These are phyloP conservation scores for Colletotrichum tanaceti DNA, from an alignment of 2,329 filamentous ascomycete species.

Conservation along the genomic window DNA sequence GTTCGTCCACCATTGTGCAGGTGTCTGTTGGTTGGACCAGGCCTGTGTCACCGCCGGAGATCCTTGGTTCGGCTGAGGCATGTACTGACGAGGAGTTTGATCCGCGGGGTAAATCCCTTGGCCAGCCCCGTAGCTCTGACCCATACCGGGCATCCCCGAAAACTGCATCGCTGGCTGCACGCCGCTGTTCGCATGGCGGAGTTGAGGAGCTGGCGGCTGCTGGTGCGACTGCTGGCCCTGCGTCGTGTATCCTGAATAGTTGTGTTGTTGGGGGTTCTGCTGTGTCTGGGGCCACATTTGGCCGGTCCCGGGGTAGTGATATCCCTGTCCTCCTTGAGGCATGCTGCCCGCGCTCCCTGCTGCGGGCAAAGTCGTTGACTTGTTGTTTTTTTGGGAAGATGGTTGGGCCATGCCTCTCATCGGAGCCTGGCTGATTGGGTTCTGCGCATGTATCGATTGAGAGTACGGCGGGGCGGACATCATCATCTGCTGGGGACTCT, in stretches of 20 bases:
- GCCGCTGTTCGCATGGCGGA: constrained; percentile 66
- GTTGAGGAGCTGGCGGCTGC: constrained; percentile 69
- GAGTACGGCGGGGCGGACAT: constrained; percentile 75
- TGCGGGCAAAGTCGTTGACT: constrained; percentile 70
- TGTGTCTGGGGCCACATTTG: constrained; percentile 77
- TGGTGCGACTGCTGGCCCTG: constrained; percentile 64
- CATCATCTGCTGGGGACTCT: constrained; percentile 72
- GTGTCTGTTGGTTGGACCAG: constrained; percentile 71
- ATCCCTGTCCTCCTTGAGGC: constrained; percentile 64
- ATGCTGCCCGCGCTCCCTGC: constrained; percentile 58
- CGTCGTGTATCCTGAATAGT: constrained; percentile 64
- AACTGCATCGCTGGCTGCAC: constrained; percentile 72
- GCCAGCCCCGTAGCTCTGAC: constrained; percentile 67
- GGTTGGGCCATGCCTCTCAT: constrained; percentile 76
- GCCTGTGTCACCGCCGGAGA: constrained; percentile 63
- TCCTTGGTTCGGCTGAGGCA: constrained; percentile 70
- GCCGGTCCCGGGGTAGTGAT: constrained; percentile 70
- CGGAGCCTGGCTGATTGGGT: constrained; percentile 76
- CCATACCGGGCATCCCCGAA: constrained; percentile 70
- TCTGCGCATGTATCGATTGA: constrained; percentile 77
- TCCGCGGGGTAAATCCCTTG: constrained; percentile 72
- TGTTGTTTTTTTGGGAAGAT: constrained; percentile 72
- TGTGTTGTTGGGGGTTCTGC: constrained; percentile 67
- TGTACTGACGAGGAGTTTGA: constrained; percentile 73
- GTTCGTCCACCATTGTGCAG: constrained; percentile 66